Evolutionary conservation across 495 filamentous ascomycete species (phyloP), one percentile per base, ranked within the genome.

Genomic region (Lasiosphaeria miniovina): DNA sequence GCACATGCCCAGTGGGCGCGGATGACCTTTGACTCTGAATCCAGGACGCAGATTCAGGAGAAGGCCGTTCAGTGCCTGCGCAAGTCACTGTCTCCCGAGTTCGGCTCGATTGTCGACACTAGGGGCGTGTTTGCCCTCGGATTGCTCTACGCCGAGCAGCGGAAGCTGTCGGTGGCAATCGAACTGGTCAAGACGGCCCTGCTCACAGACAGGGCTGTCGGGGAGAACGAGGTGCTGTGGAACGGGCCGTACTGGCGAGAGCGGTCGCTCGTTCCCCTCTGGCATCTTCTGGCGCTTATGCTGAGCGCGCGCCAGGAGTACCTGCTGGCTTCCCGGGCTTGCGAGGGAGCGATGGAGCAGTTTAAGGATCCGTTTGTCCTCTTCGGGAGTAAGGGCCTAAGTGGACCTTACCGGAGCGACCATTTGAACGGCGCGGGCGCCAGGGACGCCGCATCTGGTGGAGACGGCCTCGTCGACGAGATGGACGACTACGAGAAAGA

Each of bases 271-370:
- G 80, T 90, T 15, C 83, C 87, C 4, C 55, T 90, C 14, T 95
- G 94, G 89, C 95, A 98, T 74, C 77, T 97, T 3, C 82, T 98
- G 53, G 86, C 90, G 3, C 75, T 98, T 40, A 76, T 97, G 35
- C 79, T 98, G 8, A 96, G 90, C 65, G 90, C 91, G 8, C 86
- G 87, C 61, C 87, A 95, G 46, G 90, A 96, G 40, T 97, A 90
- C 68, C 77, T 84, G 48, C 86, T 87, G 65, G 92, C 94, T 11
- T 82, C 83, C 24, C 85, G 85, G 41, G 86, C 90, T 3, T 96
- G 92, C 63, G 89, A 94, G 70, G 91, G 89, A 11, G 93, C 93
- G 7, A 90, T 96, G 65, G 90, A 96, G 53, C 88, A 93, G 66
- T 96, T 92, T 68, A 83, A 80, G 52, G 81, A 82, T 51, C 82